Evolutionary conservation across 352 stramenopile genomes (phyloP), one percentile per base, ranked within the genome.

Genomic region (Phytophthora quininea): DNA sequence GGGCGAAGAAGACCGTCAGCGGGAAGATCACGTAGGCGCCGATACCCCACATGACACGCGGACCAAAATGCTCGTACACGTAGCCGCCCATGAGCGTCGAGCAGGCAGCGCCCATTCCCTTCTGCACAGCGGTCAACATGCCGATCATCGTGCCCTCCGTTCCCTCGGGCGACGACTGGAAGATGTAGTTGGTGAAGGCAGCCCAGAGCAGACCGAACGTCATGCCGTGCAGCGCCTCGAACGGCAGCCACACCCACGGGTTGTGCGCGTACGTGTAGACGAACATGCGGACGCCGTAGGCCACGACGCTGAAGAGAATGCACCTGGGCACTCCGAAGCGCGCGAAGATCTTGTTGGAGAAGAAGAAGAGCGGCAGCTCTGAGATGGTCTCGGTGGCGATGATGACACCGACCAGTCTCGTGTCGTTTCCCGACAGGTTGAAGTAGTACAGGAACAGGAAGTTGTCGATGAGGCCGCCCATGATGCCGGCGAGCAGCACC

Each of bases 121-220:
- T 93, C 58, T 90, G 83, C 35, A 91, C 71, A 14, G 85, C 74
- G 8, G 76, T 81, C 53, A 92, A 65, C 30, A 91, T 40, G 0
- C 82, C 82, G 52, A 93, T 91, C 82, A 91, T 91, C 30, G 80
- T 91, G 35, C 82, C 82, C 67, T 93, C 72, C 2, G 81, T 91
- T 24, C 85, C 81, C 37, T 71, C 64, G 5, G 82, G 77, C 5
- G 85, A 86, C 15, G 81, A 78, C 54, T 82, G 68, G 65, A 90
- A 93, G 1, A 91, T 68, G 70, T 93, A 93, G 69, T 93, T 88
- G 58, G 85, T 91, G 70, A 88, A 88, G 30, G 83, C 81, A 14
- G 85, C 85, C 85, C 85, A 93, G 19, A 87, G 71, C 31, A 93
- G 57, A 2, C 83, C 83, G 57, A 85, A 93, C 30, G 85, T 92